A percentile compares a stretch with the other conserved stretches of the same genome.
These are phyloP conservation scores for Eleusine coracana DNA, from an alignment of 176 grass and related monocot species.

Conservation along the genomic window DNA sequence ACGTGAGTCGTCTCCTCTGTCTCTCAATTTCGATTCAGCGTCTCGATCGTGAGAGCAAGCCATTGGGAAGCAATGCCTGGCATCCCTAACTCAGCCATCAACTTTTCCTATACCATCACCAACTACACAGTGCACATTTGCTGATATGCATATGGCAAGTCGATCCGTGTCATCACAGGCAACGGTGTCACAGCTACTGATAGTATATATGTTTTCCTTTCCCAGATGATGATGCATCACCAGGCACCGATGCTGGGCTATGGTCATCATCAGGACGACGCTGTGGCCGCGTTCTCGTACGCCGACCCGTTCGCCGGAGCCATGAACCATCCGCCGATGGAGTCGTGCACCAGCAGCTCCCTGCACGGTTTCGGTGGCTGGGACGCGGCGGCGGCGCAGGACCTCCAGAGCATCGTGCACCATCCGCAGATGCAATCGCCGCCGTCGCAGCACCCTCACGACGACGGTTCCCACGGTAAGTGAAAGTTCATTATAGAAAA, in stretches of 20 bases:
- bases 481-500: not conserved
- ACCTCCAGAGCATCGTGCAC: conserved; percentile 24
- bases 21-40: no score
- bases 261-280: not conserved
- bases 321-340: not conserved
- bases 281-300: conserved; percentile 4
- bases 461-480: conserved; percentile 1
- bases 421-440: not conserved
- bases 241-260: not conserved
- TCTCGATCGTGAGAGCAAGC: no score
- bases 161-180: not conserved
- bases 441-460: no score
- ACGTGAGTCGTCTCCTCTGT: conserved; percentile 30
- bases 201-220: no score
- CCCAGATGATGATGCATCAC: not conserved
- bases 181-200: not conserved
- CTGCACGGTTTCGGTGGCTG: conserved; percentile 22
- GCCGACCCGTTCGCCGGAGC: conserved; percentile 4
- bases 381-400: not conserved
- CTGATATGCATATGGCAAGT: no score
- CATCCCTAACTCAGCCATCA: no score
- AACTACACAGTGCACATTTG: no score
- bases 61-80: no score
- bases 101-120: no score
- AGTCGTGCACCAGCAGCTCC: not conserved